Evolutionary conservation across 2,329 filamentous ascomycete species (phyloP).

Genomic region (Orbilia brochopaga): DNA sequence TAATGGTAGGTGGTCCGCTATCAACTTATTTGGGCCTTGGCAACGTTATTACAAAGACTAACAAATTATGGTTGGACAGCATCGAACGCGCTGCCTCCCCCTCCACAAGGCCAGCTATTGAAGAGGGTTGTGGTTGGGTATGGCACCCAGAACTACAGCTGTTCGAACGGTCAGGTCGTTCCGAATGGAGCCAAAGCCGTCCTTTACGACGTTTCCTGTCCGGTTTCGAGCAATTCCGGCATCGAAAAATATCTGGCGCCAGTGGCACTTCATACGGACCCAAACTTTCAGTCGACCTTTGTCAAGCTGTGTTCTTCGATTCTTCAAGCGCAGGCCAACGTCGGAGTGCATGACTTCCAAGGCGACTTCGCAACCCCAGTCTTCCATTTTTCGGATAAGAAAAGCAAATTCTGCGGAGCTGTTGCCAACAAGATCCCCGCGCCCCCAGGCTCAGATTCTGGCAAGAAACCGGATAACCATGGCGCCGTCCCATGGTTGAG

Average conservation of each 20-base stretch:
- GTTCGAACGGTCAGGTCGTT: slow-evolving; percentile 69
- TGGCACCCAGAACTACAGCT: slow-evolving; percentile 94
- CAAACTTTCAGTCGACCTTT: slow-evolving; percentile 56
- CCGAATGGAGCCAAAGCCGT: slow-evolving; percentile 77
- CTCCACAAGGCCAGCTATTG: slow-evolving; percentile 16
- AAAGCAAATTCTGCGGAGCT: slow-evolving; percentile 59
- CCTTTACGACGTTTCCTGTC: slow-evolving; percentile 88
- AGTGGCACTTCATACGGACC: slow-evolving; percentile 68
- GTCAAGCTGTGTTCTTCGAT: slow-evolving; percentile 64
- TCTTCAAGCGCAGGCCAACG: slow-evolving; percentile 61
- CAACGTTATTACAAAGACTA: neutral
- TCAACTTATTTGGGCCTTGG: too few relatives aligned
- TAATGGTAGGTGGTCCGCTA: slow-evolving; percentile 22
- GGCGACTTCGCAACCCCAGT: slow-evolving; percentile 71
- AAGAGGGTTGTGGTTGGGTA: slow-evolving; percentile 73
- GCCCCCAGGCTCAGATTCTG: slow-evolving; percentile 23
- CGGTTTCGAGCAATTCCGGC: slow-evolving; percentile 68
- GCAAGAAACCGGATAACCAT: slow-evolving; percentile 61
- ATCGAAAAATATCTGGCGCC: slow-evolving; percentile 70
- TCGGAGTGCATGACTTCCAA: slow-evolving; percentile 84
- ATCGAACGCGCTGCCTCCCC: slow-evolving; percentile 3
- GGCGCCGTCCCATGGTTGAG: slow-evolving; percentile 81
- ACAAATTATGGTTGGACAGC: slow-evolving; percentile 10
- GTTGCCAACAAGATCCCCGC: slow-evolving; percentile 69
- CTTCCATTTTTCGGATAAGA: slow-evolving; percentile 73